Evolutionary conservation across 148 eudicot species (phyloP), one percentile per base, ranked within the genome.

Genomic region (Nepenthes gracilis): DNA sequence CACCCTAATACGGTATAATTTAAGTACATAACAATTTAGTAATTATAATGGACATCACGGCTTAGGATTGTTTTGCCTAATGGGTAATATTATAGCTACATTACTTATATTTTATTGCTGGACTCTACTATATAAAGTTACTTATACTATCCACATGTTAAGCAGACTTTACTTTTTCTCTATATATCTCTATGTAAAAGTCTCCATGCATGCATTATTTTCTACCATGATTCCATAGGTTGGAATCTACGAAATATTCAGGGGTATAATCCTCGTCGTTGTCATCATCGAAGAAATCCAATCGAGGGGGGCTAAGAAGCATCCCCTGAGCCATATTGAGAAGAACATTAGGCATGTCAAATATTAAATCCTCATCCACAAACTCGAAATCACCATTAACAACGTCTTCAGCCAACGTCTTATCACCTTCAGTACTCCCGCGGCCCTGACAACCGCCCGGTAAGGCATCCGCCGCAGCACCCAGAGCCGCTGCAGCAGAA

Each of bases 271-370:
- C 57, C 13, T 69, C 75, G 51, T 65, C 69, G 49, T 52, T 62
- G 13, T 69, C 75, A 55, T 65, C 69, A 54, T 52, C 64, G 7
- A 2, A 70, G 10, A 35, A 40, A 38, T 72, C 78, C 15, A 73
- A 36, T 2, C 84, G 73, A 6, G 94, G 94, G 47, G 94, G 94
- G 75, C 88, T 83, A 37, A 86, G 83, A 37, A 86, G 77, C 94
- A 86, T 86, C 36, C 94, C 94, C 36, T 86, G 62, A 33, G 88
- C 84, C 94, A 86, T 86, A 55, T 78, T 81, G 12, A 43, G 71
- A 52, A 86, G 81, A 54, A 86, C 84, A 81, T 86, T 86, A 0
- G 94, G 94, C 86, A 86, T 78, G 54, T 86, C 88, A 68, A 86
- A 86, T 36, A 86, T 70, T 83, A 86, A 53, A 74, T 83, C 88